A percentile compares a stretch with the other conserved stretches of the same genome.
Evolutionary conservation across 176 grass and related monocot species (phyloP).

Genomic region (Guadua angustifolia): DNA sequence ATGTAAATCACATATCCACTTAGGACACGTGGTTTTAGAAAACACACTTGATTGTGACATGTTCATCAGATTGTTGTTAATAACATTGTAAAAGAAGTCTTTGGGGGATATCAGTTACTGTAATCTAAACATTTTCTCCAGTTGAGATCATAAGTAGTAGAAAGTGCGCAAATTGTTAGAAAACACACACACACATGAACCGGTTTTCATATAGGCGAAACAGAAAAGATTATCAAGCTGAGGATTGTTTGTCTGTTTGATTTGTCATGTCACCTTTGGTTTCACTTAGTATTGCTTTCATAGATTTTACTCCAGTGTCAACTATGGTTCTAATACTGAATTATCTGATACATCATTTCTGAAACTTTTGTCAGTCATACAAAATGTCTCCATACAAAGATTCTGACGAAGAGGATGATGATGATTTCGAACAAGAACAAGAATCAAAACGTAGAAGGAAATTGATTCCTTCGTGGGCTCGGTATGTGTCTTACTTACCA

Average conservation of each 20-base stretch:
- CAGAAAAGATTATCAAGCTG: conserved; percentile 7
- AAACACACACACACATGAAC: neutral
- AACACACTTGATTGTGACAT: neutral
- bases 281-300: conserved; percentile 24
- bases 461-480: conserved; percentile 80
- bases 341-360: conserved; percentile 32
- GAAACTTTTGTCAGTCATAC: conserved; percentile 62
- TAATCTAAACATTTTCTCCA: neutral
- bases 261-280: conserved; percentile 20
- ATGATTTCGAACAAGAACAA: conserved; percentile 61
- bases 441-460: conserved; percentile 66
- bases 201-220: conserved; percentile 5
- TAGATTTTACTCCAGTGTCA: conserved; percentile 21
- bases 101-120: neutral
- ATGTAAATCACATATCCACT: neutral
- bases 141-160: neutral
- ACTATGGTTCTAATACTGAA: conserved; percentile 17
- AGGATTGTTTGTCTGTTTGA: neutral
- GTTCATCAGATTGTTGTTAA: conserved; percentile 16
- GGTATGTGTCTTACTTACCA: conserved; percentile 51
- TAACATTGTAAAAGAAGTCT: conserved; percentile 20
- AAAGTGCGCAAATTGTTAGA: conserved; percentile 10
- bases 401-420: conserved; percentile 76
- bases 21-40: neutral
- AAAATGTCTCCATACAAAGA: conserved; percentile 90